Conservation (phyloP, 805 yeast genomes). For the Torulaspora gathmanii region DNA sequence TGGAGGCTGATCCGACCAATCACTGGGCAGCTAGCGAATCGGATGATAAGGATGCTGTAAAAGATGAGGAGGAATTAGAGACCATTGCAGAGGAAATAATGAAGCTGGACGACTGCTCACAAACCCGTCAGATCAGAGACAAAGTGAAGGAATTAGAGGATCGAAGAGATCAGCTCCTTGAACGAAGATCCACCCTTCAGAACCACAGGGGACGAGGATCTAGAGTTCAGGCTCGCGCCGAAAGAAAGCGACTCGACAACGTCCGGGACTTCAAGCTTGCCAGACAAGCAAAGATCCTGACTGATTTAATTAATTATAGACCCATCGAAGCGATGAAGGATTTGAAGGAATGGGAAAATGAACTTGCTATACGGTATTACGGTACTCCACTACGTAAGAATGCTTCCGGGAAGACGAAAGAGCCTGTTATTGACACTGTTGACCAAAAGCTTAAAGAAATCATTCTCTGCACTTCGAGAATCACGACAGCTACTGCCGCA, state of each 20-base stretch:
- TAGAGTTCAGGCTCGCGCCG: conserved; percentile 23
- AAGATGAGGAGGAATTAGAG: conserved; percentile 28
- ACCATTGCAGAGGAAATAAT: conserved; percentile 37
- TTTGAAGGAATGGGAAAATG: conserved; percentile 28
- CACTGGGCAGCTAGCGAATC: not conserved
- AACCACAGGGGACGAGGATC: conserved; percentile 20
- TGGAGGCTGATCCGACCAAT: not conserved
- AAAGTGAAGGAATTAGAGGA: conserved; percentile 29
- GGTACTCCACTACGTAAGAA: conserved; percentile 29
- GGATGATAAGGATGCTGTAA: conserved; percentile 8
- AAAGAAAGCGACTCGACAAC: conserved; percentile 19
- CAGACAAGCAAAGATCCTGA: conserved; percentile 24
- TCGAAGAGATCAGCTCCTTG: conserved; percentile 27
- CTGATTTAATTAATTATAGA: conserved; percentile 24
- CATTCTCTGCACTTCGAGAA: conserved; percentile 17
- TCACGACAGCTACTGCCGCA: conserved; percentile 8
- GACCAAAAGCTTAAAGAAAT: conserved; percentile 33
- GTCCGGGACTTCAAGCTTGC: conserved; percentile 24
- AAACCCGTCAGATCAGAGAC: conserved; percentile 25
- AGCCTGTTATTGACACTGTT: conserved; percentile 23
- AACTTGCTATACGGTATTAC: conserved; percentile 20
- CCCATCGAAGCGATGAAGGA: conserved; percentile 24
- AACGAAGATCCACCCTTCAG: conserved; percentile 17
- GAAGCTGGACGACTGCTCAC: conserved; percentile 35
- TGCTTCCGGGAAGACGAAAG: conserved; percentile 29